These are phyloP conservation scores for Diplodia corticola DNA, from an alignment of 2,329 filamentous ascomycete genomes.

Conservation along the genomic window DNA sequence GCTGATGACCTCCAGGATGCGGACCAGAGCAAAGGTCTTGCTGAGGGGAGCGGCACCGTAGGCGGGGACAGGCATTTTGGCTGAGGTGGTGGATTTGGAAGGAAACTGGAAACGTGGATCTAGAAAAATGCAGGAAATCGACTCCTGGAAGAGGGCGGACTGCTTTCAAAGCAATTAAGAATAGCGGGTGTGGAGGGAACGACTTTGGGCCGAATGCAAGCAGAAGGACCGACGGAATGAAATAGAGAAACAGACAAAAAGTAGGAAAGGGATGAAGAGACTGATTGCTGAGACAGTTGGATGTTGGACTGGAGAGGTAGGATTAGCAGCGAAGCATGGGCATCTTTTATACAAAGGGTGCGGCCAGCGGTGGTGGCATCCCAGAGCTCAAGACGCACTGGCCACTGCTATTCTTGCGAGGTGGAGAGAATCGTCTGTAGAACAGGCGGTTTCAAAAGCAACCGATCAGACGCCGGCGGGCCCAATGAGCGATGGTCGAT, in stretches of 20 bases:
- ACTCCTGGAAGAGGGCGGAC: conserved; percentile 16
- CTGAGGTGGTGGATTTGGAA: neutral
- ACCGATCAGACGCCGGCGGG: conserved; percentile 12
- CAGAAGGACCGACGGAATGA: conserved; percentile 28
- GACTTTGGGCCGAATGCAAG: conserved; percentile 29
- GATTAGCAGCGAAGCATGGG: neutral
- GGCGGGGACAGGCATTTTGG: conserved; percentile 55
- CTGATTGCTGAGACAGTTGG: conserved; percentile 32
- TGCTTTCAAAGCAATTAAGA: conserved; percentile 22
- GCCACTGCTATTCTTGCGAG: conserved; percentile 18
- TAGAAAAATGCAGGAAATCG: conserved; percentile 12
- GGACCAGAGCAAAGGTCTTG: conserved; percentile 73
- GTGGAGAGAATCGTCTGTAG: neutral
- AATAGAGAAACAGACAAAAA: conserved; percentile 35
- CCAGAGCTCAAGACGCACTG: conserved; percentile 9
- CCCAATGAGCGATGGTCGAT: conserved; percentile 15
- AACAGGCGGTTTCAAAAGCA: conserved; percentile 14
- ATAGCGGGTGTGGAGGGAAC: conserved; percentile 28
- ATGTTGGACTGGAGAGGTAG: conserved; percentile 1
- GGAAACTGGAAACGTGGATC: neutral
- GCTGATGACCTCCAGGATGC: conserved; percentile 68
- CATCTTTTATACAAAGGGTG: conserved; percentile 5
- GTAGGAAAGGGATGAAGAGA: conserved; percentile 36
- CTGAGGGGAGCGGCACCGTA: conserved; percentile 69
- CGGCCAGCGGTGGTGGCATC: neutral